Base-by-base conservation (phyloP, 73 alveolate species). In the Paramecium octaurelia region DNA sequence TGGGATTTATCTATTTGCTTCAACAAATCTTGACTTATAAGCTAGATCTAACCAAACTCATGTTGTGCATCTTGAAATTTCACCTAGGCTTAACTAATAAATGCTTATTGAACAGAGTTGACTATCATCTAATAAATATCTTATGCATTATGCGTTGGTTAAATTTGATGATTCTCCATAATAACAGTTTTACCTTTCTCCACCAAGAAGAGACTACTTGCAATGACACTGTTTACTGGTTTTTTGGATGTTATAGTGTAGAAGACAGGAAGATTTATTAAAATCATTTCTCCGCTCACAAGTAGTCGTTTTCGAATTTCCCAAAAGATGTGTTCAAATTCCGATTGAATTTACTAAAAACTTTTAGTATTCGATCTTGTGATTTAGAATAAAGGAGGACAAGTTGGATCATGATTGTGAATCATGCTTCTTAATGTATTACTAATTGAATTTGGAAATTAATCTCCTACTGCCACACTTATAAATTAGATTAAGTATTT, bases 231-330 rank as follows among this genome's bases (percentile, higher is more conserved):
- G 27, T 64, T 64, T 27, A 1, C 10, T 8, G 84, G 84, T 64
- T 27, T 11, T 64, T 64, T 64, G 11, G 84, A 64, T 14, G 84
- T 31, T 10, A 64, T 64, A 11, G 84, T 64, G 20, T 64, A 64
- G 27, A 64, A 27, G 50, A 64, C 84, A 12, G 84, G 84, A 27
- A 31, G 84, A 64, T 34, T 64, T 27, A 64, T 64, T 12, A 64
- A 34, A 4, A 64, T 64, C 84, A 64, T 64, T 27, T 64, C 84
- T n/a, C 84, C 84, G 27, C 84, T 64, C 0, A 64, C 84, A 6
- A 64, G 48, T 10, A 64, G 84, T 64, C 84, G 84, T 64, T 64
- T 64, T 64, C 84, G 84, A 34, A 64, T 64, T 64, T 64, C 84
- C 84, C 84, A 64, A 27, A 64, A 64, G 11, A 64, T 64, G 9